Conservation (phyloP, 2,329 filamentous ascomycete genomes). For the Colletotrichum lindemuthianum region DNA sequence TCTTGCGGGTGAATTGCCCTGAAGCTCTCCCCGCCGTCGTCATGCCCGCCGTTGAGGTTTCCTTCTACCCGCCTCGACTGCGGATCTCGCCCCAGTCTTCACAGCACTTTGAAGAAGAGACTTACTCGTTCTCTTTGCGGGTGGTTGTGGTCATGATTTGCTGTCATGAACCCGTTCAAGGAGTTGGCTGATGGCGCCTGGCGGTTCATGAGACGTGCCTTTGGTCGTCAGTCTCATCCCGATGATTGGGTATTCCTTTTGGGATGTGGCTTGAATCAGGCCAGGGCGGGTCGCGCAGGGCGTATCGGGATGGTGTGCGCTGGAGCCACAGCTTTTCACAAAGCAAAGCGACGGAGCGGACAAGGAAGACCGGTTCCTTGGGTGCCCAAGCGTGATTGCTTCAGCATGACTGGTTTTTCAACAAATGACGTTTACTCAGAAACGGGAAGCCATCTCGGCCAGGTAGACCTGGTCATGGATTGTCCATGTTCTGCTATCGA, state of each 20-base stretch:
- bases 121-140: background rate
- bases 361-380: background rate
- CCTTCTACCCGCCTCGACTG: background rate
- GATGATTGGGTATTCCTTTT: conserved; percentile 31
- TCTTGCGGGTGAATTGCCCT: conserved; percentile 5
- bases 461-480: background rate
- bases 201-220: conserved; percentile 38
- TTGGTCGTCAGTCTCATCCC: conserved; percentile 36
- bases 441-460: conserved; percentile 1
- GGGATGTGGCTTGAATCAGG: conserved; percentile 23
- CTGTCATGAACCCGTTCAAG: conserved; percentile 27
- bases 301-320: background rate
- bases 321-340: background rate
- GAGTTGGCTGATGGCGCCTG: conserved; percentile 32
- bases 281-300: too few species aligned
- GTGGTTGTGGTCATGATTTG: conserved; percentile 4
- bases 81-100: background rate
- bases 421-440: conserved; percentile 2
- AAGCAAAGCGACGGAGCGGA: background rate
- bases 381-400: background rate
- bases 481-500: conserved; percentile 23
- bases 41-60: background rate
- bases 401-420: background rate
- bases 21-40: conserved; percentile 11
- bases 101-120: background rate